Evolutionary conservation across 1,139 yeast species (phyloP), one percentile per base, ranked within the genome.

Genomic region (Yamadazyma membranifaciens): DNA sequence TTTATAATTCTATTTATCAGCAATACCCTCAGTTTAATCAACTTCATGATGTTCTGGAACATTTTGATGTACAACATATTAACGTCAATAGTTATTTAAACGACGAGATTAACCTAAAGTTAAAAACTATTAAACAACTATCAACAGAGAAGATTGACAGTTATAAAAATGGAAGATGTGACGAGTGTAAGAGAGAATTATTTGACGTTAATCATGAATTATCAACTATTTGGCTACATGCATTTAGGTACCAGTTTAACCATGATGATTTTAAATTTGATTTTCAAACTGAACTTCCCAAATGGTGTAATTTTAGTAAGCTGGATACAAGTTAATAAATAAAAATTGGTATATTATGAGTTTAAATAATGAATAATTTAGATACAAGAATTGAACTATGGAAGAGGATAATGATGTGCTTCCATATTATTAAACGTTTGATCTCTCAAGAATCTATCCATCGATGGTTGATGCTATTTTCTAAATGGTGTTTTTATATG

Each of bases 171-270:
- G 44, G 39, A 5, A 40, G 37, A 2, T 82, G 89, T 52, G 42
- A 47, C 0, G 73, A 63, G 12, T 83, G 89, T 59, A 66, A 64
- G 1, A 56, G 70, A 2, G 51, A 55, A 2, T 47, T 74, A 9
- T 73, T 55, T 30, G 52, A 68, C 42, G 52, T 59, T 1, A 62
- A 63, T 20, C 51, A 56, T 9, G 56, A 63, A 9, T 67, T 68
- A 11, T 54, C 74, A 46, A 61, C 58, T 15, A 60, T 83, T 31
- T 81, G 76, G 73, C 56, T 83, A 37, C 89, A 83, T 63, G 82
- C 88, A 0, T 70, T 62, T 48, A 64, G 65, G 36, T 81, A 80
- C 46, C 52, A 60, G 29, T 55, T 61, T 29, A 48, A 34, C 2
- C 45, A 43, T 11, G 43, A 33, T 13, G 35, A 33, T 13, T 15